A percentile compares a stretch with the other conserved stretches of the same genome.
These are phyloP conservation scores for Colletotrichum sp. DNA, from an alignment of 2,329 filamentous ascomycete genomes.

Conservation along the genomic window DNA sequence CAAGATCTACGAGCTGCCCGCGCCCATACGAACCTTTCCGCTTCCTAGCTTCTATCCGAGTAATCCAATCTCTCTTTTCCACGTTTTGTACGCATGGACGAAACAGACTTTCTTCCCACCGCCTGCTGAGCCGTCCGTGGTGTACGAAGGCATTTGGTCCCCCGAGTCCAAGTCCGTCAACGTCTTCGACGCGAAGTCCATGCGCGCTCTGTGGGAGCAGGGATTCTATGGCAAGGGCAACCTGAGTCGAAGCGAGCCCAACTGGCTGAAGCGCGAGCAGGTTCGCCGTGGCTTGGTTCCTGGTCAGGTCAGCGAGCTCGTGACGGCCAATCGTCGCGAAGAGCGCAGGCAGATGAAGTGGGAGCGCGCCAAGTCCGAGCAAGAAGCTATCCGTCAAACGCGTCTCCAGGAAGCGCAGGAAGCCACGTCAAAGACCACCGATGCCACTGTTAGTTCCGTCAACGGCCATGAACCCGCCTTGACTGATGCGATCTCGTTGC, in stretches of 20 bases:
- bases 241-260: slow-evolving; percentile 92
- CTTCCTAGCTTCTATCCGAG: slow-evolving; percentile 88
- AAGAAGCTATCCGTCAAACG: slow-evolving; percentile 80
- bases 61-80: slow-evolving; percentile 87
- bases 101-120: slow-evolving; percentile 74
- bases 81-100: slow-evolving; percentile 79
- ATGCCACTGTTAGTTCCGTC: neutral
- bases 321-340: slow-evolving; percentile 76
- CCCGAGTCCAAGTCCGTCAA: slow-evolving; percentile 82
- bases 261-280: slow-evolving; percentile 86
- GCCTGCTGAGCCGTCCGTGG: slow-evolving; percentile 64
- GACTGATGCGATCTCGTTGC: neutral
- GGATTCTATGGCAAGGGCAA: slow-evolving; percentile 97
- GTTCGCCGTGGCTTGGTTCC: slow-evolving; percentile 69
- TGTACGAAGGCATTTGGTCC: slow-evolving; percentile 82
- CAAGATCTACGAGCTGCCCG: slow-evolving; percentile 81
- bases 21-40: slow-evolving; percentile 82
- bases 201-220: slow-evolving; percentile 90
- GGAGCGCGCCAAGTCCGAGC: slow-evolving; percentile 87
- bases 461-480: neutral
- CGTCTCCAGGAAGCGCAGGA: slow-evolving; percentile 49
- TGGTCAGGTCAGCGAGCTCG: slow-evolving; percentile 78
- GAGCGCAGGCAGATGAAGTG: slow-evolving; percentile 87
- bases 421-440: neutral
- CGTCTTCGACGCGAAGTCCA: slow-evolving; percentile 76